phyloP scores from a whole-genome alignment of 2,329 filamentous ascomycete species.

The Pseudocercospora fijiensis region DNA sequence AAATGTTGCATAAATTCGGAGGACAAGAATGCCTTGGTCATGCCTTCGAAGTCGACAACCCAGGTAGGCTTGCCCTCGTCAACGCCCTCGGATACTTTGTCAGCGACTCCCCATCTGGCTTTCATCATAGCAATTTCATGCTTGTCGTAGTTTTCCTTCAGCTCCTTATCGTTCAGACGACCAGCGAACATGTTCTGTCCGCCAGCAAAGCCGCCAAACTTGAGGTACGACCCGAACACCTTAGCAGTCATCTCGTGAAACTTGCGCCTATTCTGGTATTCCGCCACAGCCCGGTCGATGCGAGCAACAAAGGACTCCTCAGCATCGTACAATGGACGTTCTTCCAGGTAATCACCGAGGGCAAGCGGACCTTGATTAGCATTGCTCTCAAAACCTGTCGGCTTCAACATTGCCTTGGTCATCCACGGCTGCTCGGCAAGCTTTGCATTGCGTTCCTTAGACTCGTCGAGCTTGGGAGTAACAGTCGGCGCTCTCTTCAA shows the following conservation, averaged over 20 bases:
- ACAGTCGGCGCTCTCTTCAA: conserved; percentile 32
- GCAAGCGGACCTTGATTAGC: conserved; percentile 79
- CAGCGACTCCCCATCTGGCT: conserved; percentile 46
- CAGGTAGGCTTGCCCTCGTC: conserved; percentile 52
- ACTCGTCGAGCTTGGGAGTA: conserved; percentile 29
- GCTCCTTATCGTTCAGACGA: conserved; percentile 27
- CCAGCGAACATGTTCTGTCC: conserved; percentile 62
- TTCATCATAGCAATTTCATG: conserved; percentile 60
- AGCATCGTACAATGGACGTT: conserved; percentile 65
- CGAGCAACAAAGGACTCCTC: conserved; percentile 57
- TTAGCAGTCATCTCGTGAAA: conserved; percentile 62
- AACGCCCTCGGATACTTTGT: conserved; percentile 42
- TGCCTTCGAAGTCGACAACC: conserved; percentile 75
- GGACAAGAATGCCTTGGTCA: conserved; percentile 72
- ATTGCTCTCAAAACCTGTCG: conserved; percentile 56
- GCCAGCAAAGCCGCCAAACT: conserved; percentile 75
- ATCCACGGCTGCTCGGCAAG: conserved; percentile 36
- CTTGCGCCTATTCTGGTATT: conserved; percentile 74
- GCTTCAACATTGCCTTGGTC: conserved; percentile 46
- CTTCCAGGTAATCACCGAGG: conserved; percentile 64
- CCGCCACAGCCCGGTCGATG: conserved; percentile 80
- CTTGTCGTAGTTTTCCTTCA: conserved; percentile 47
- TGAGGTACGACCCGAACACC: conserved; percentile 77
- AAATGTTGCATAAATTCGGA: conserved; percentile 44
- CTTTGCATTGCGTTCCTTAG: conserved; percentile 34